Evolutionary conservation across 345 rosid genomes (phyloP), one percentile per base, ranked within the genome.

Genomic region (Hevea brasiliensis): DNA sequence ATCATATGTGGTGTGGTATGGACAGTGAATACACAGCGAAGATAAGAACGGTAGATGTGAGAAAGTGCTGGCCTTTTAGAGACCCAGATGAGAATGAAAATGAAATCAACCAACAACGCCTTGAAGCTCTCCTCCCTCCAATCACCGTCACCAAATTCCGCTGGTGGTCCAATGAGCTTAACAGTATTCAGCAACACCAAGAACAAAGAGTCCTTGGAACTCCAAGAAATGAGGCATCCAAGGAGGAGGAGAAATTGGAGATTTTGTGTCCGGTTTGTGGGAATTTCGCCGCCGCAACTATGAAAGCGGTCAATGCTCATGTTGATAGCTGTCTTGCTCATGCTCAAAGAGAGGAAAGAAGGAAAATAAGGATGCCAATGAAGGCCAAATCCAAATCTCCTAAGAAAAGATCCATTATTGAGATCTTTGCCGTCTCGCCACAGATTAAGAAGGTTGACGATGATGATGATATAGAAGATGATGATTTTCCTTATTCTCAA

Each of bases 91-190:
- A 60, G 20, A 4, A 61, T 44, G 47, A 12, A 32, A 62, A 51
- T 18, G 61, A n/a, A 11, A 72, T 61, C 50, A 56, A 27, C 51
- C 68, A 48, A 15, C 76, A 75, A 7, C 78, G 77, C 23, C 63
- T 75, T 41, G 82, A 77, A 4, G 80, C 85, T 0, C 40, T 81
- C 56, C 89, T 89, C 47, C 94, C 90, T 70, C 89, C 92, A 27
- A 75, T 89, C 29, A 61, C 83, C 10, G 85, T 88, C 71, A 15
- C 78, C 61, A 89, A 84, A 72, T 89, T 86, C 80, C 88, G 90
- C 8, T 89, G 92, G 94, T 89, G 92, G 94, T 77, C 87, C 47
- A 80, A 87, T 68, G 92, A 86, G 81, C 85, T 88, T 7, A 77
- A 84, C 55, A 61, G 37, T 13, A 61, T 61, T 37, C 20, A 61